Conservation (phyloP, 164 flowering plant genomes). For the Macadamia integrifolia region DNA sequence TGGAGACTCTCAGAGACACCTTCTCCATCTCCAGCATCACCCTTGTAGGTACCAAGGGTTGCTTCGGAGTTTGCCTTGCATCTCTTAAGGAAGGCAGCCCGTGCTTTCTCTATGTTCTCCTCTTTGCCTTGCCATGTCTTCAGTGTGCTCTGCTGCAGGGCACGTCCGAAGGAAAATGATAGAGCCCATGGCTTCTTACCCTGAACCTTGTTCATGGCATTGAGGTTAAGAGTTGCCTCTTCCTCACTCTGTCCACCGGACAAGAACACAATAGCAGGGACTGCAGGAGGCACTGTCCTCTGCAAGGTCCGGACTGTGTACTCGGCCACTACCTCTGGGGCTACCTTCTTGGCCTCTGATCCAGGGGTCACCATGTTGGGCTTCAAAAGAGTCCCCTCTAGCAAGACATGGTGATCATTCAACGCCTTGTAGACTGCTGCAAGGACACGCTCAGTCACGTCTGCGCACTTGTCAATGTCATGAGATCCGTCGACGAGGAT, state of each 20-base stretch:
- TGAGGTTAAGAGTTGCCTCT: constrained; percentile 20
- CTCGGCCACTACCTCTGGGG: constrained; percentile 14
- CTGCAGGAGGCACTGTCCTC: constrained; percentile 20
- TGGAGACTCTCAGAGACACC: no score
- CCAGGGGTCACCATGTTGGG: constrained; percentile 19
- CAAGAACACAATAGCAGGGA: constrained; percentile 18
- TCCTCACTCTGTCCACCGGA: constrained; percentile 25
- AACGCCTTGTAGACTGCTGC: constrained; percentile 15
- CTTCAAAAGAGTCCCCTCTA: constrained; percentile 13
- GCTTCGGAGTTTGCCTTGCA: constrained; percentile 25
- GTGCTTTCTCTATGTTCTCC: constrained; percentile 17
- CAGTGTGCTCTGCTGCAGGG: constrained; percentile 24
- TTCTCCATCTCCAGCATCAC: background rate
- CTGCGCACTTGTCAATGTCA: constrained; percentile 10
- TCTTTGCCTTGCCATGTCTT: constrained; percentile 21
- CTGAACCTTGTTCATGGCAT: constrained; percentile 22
- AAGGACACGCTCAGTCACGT: constrained; percentile 12
- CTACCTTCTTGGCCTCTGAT: constrained; percentile 9
- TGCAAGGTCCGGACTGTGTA: constrained; percentile 13
- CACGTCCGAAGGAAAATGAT: constrained; percentile 9
- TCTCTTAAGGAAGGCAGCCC: constrained; percentile 10
- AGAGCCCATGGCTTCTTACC: constrained; percentile 19
- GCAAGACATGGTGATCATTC: constrained; percentile 12
- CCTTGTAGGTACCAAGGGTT: constrained; percentile 19
- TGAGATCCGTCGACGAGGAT: constrained; percentile 12